Evolutionary conservation across 257 asterid genomes (phyloP).

Genomic region (Datura wrightii): DNA sequence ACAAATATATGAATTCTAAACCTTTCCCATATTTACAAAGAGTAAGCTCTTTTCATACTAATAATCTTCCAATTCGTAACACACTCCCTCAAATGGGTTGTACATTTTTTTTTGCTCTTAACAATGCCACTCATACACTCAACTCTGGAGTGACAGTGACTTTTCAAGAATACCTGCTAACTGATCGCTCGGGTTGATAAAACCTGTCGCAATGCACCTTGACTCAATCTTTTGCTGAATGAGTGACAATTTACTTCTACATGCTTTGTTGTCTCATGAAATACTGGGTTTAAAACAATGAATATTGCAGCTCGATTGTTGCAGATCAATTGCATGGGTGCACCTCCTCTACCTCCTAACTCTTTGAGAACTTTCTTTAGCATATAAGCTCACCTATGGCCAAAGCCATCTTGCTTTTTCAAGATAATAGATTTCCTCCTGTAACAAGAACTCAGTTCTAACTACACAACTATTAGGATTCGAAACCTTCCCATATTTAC

Average conservation of each 20-base stretch:
- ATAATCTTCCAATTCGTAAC: background rate
- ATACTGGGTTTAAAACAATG: background rate
- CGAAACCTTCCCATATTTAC: conserved; percentile 16
- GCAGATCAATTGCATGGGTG: conserved; percentile 10
- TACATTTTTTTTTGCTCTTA: conserved; percentile 4
- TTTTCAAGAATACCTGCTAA: background rate
- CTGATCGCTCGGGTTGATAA: background rate
- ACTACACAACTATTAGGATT: conserved; percentile 4
- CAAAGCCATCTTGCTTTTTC: background rate
- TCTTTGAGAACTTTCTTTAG: background rate
- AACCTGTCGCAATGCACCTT: background rate
- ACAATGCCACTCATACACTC: background rate
- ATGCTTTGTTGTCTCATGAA: background rate
- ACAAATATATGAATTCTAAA: background rate
- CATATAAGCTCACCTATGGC: background rate
- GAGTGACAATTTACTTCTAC: conserved; percentile 6
- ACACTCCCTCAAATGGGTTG: background rate
- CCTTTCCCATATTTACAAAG: background rate
- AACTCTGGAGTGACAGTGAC: background rate
- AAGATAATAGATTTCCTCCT: conserved; percentile 14
- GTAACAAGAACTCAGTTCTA: conserved; percentile 4
- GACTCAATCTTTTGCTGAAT: background rate
- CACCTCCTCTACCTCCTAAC: background rate
- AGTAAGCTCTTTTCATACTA: background rate
- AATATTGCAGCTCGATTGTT: background rate